These are phyloP conservation scores for Rhizomucor miehei DNA, from an alignment of 371 early-diverging fungal species.

Conservation along the genomic window DNA sequence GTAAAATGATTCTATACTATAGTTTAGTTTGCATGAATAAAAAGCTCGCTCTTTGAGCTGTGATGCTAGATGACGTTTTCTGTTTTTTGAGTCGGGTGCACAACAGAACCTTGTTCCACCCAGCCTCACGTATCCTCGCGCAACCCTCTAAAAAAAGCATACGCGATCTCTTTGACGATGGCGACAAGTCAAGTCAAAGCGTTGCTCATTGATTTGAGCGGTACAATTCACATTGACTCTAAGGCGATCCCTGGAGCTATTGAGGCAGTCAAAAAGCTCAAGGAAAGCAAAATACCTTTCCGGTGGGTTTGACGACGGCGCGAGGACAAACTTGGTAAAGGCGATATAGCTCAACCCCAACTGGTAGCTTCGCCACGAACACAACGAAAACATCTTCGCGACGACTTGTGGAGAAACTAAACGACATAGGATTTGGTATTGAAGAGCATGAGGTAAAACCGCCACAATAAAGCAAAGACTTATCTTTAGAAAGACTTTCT, in stretches of 20 bases:
- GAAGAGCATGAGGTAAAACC: conserved; percentile 53
- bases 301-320: conserved; percentile 26
- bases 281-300: conserved; percentile 54
- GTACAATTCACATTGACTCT: conserved; percentile 77
- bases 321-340: no score
- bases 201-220: conserved; percentile 77
- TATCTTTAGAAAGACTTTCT: not conserved
- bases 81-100: no score
- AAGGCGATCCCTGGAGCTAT: conserved; percentile 68
- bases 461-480: not conserved
- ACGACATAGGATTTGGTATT: conserved; percentile 65
- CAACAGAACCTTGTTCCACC: no score
- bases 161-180: no score
- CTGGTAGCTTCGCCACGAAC: conserved; percentile 70
- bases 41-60: not conserved
- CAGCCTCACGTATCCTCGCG: no score
- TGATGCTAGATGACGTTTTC: not conserved
- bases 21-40: not conserved
- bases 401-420: conserved; percentile 51
- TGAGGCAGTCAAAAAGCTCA: conserved; percentile 62
- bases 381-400: conserved; percentile 76
- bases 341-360: not conserved
- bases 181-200: conserved; percentile 31
- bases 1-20: conserved; percentile 21
- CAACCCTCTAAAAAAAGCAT: no score